Percentiles rank a stretch among this genome's conserved stretches.
Conservation (phyloP, 306 rosid species). For the Fagus crenata region DNA sequence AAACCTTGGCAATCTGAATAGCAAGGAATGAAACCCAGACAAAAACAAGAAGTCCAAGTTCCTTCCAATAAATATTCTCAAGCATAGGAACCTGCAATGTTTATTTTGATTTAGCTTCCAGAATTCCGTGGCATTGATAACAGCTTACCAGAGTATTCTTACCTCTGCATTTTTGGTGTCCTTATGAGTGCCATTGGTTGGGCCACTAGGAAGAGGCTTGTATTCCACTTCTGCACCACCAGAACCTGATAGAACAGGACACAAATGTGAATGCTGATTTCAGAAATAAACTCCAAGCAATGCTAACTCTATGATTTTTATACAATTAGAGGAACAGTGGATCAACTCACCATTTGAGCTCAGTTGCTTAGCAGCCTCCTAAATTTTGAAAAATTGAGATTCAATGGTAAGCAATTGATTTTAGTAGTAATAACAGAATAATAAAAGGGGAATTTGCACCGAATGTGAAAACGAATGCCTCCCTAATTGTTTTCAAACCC, state of each 20-base stretch:
- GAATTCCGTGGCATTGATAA: slow-evolving; percentile 7
- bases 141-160: not conserved
- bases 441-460: not conserved
- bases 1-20: slow-evolving; percentile 79
- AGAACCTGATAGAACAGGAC: slow-evolving; percentile 45
- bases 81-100: slow-evolving; percentile 59
- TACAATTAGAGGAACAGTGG: slow-evolving; percentile 14
- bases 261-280: slow-evolving; percentile 10
- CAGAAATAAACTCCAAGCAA: slow-evolving; percentile 9
- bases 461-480: not conserved
- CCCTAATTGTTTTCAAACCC: not conserved
- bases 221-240: slow-evolving; percentile 59
- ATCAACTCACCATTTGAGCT: slow-evolving; percentile 59
- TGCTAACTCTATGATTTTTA: not conserved
- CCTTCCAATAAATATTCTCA: slow-evolving; percentile 82
- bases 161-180: slow-evolving; percentile 44
- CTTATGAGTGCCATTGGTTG: slow-evolving; percentile 31
- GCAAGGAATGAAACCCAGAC: slow-evolving; percentile 88
- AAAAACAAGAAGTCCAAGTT: slow-evolving; percentile 75
- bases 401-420: slow-evolving; percentile 34
- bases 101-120: slow-evolving; percentile 32
- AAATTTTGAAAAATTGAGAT: slow-evolving; percentile 32
- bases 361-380: slow-evolving; percentile 65
- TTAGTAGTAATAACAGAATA: not conserved
- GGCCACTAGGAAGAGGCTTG: slow-evolving; percentile 73